Evolutionary conservation across 2,329 filamentous ascomycete species (phyloP), one percentile per base, ranked within the genome.

Genomic region (Huntiella omanensis): DNA sequence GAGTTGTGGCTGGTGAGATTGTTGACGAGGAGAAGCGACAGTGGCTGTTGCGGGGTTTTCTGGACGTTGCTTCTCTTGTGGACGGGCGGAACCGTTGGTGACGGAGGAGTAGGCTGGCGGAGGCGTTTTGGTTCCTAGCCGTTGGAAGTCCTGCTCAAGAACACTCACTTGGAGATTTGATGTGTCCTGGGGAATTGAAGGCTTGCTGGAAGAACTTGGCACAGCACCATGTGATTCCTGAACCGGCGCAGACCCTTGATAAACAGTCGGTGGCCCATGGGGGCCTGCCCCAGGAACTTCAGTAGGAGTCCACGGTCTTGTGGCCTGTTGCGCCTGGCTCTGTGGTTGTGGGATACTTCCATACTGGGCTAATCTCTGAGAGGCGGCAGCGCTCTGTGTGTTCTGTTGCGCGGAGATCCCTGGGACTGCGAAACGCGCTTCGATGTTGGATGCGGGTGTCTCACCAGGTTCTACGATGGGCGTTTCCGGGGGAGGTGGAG

Each of bases 81-180:
- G 80, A 60, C 87, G 91, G 64, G 73, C 54, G 62, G 77, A 55
- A 60, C 67, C 56, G 0, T 67, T 62, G 48, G 69, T 75, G 40
- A 93, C 74, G 55, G 80, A 91, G 7, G 85, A 91, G 61, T 98
- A 98, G 4, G 91, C 88, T n/a, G 91, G 91, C 15, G 91, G 91
- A 11, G 88, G 87, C 46, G 85, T 86, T 16, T 84, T 82, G 28
- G 78, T 70, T 53, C 84, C 77, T 71, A 94, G 71, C 13, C 85
- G 77, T 54, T 85, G 77, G 58, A 94, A 82, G 54, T 94, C 87
- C 54, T 86, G 80, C 56, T 92, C 83, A 33, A 94, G 62, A n/a
- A 83, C 73, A 62, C 75, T 85, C 50, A 75, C 68, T 53, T 78
- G 75, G 32, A 75, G 59, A 44, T 59, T 56, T 4, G 48, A 36